Evolutionary conservation across 2,329 filamentous ascomycete species (phyloP), one percentile per base, ranked within the genome.

Genomic region (Hymenoscyphus fraxineus): DNA sequence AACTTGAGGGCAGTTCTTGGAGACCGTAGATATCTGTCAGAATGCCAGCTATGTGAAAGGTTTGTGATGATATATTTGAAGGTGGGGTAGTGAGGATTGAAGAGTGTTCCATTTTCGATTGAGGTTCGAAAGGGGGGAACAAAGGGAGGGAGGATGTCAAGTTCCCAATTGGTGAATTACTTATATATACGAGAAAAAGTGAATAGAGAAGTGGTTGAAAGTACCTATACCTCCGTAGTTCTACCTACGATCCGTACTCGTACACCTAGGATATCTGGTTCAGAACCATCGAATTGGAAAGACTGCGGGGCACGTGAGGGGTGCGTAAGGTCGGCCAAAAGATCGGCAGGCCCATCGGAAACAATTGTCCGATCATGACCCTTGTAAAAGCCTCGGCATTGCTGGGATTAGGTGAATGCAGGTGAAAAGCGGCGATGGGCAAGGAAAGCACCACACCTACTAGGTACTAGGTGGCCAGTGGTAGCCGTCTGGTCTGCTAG

Each of bases 1-100:
- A 77, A 2, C 75, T 64, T 0, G 80, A 61, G 1, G 86, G 80
- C 0, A 97, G 82, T 74, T 97, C 91, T 38, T 87, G 79, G 1
- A 97, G 84, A 19, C 94, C 93, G 77, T 93, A 93, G 65, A 97
- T 82, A 65, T 91, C 90, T 59, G 90, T 86, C 10, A 90, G 81
- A 62, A 97, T 86, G 58, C 93, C 93, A 55, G 89, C 87, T 75
- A 98, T 90, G 66, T 87, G 85, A 69, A 90, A 81, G 22, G 86
- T 88, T 66, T 81, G 84, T 66, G 81, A 80, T 27, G 92, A 95
- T 65, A 93, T 78, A 56, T 73, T 13, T 1, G 66, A 62, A 27
- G 63, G 32, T 32, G 66, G 47, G 16, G 39, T 62, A 6, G 47
- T 22, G 22, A 22, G 47, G 3, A 54, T 22, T 27, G 47, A 54